These are phyloP conservation scores for Angophora floribunda DNA, from an alignment of 345 rosid species.

Conservation along the genomic window DNA sequence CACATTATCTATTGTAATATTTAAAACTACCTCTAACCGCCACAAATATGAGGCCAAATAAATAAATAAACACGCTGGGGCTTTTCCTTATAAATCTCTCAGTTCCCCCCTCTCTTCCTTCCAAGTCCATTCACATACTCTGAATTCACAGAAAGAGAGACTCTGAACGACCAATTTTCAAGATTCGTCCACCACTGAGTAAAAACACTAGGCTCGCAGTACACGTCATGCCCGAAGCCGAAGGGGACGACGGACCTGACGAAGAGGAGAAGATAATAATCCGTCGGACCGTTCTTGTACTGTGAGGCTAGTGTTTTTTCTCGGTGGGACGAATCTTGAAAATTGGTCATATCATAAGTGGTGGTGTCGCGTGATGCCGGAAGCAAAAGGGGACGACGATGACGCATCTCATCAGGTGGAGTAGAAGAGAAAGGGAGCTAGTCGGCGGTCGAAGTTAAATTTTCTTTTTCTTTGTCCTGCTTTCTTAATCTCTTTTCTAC, in stretches of 20 bases:
- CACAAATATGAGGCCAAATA: background rate
- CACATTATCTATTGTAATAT: background rate
- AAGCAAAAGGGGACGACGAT: background rate
- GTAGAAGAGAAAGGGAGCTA: background rate
- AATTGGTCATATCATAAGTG: background rate
- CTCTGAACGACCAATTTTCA: background rate
- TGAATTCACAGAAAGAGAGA: background rate
- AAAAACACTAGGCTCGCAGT: background rate
- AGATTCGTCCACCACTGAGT: background rate
- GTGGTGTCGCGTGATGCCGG: accelerated
- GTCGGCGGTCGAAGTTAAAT: background rate
- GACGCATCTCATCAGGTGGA: background rate
- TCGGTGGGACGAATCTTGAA: background rate
- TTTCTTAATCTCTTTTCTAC: background rate
- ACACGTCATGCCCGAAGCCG: background rate
- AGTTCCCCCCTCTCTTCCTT: background rate
- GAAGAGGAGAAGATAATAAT: background rate
- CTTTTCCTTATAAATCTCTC: background rate
- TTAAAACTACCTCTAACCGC: background rate
- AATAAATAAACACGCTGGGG: background rate
- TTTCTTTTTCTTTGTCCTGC: background rate
- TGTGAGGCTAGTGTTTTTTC: background rate
- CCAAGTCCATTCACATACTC: background rate
- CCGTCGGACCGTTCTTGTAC: background rate
- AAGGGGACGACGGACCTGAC: background rate